Base-by-base conservation (phyloP, 176 grass and related monocot genomes). In the Zoysia pacifica region DNA sequence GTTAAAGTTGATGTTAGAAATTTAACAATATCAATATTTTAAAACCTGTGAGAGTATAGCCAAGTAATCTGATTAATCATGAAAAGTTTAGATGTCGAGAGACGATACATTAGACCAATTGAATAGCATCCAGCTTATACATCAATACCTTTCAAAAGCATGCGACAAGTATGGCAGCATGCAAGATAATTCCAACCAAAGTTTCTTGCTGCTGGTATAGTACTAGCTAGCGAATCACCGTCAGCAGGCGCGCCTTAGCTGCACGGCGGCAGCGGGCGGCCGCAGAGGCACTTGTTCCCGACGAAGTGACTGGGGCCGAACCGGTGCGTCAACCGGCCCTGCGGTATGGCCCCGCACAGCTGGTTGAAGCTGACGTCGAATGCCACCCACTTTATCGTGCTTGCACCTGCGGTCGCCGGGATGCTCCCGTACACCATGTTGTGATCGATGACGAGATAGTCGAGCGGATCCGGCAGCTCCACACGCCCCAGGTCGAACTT, bases 281-380 rank as follows among this genome's bases (percentile, higher is more conserved):
- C 87, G 50, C 87, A 93, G 62, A 93, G 84, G 59, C 91, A 93
- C 70, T 90, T 93, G 81, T 93, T 93, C 3, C 86, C 80, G 10
- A 43, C 66, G 64, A 89, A 93, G 52, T 75, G 84, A 9, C 75
- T 80, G 6, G 84, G 18, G 0, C 81, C 80, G 5, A 87, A 93
- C 15, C 75, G 46, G 8, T 51, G 76, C 37, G 78, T 86, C 77
- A 90, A 87, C 1, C 67, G 41, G 0, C 81, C 87, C 76, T 84
- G 87, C 37, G 87, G 91, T 74, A 93, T 93, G 19, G 84, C 84
- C 3, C 91, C 91, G 39, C 87, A 93, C 14, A 93, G 62, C 62
- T 71, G 77, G 84, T 93, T 93, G 67, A 82, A 75, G 72, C 91
- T 93, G 9, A 93, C 87, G 67, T 93, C 72, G 44, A 89, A 90